phyloP scores from a whole-genome alignment of 352 stramenopile genomes.

The Pythium volutum region DNA sequence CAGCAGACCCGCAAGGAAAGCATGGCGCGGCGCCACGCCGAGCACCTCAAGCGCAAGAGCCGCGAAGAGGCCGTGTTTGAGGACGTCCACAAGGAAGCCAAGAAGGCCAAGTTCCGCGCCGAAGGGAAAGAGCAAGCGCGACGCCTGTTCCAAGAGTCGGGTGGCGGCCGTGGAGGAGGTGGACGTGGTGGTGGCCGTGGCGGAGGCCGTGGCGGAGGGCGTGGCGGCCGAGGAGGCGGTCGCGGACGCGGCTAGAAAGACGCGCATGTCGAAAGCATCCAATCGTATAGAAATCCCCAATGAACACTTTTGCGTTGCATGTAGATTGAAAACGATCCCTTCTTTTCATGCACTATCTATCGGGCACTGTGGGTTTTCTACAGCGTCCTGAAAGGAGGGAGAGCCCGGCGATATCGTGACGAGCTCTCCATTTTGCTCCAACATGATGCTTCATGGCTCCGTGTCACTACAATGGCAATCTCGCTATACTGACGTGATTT shows the following conservation, averaged over 20 bases:
- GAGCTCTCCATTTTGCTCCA: background rate
- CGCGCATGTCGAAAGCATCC: no score
- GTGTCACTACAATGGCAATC: slow-evolving; percentile 10
- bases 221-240: slow-evolving; percentile 10
- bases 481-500: background rate
- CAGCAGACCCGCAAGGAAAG: slow-evolving; percentile 92
- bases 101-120: slow-evolving; percentile 85
- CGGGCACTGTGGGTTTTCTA: background rate
- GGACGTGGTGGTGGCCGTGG: slow-evolving; percentile 16
- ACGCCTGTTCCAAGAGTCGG: slow-evolving; percentile 43
- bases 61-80: slow-evolving; percentile 91
- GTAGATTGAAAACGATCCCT: background rate
- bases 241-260: slow-evolving; percentile 9
- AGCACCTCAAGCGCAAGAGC: slow-evolving; percentile 91
- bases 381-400: no score
- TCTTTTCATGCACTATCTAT: background rate
- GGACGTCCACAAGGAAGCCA: slow-evolving; percentile 71
- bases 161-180: slow-evolving; percentile 34
- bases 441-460: no score
- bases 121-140: slow-evolving; percentile 66
- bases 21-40: slow-evolving; percentile 80
- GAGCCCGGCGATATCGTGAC: background rate
- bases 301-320: background rate
- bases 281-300: slow-evolving; percentile 7
- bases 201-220: slow-evolving; percentile 9